These are phyloP conservation scores for Clavulina sp. DNA, from an alignment of 768 basidiomycete species.

Conservation along the genomic window DNA sequence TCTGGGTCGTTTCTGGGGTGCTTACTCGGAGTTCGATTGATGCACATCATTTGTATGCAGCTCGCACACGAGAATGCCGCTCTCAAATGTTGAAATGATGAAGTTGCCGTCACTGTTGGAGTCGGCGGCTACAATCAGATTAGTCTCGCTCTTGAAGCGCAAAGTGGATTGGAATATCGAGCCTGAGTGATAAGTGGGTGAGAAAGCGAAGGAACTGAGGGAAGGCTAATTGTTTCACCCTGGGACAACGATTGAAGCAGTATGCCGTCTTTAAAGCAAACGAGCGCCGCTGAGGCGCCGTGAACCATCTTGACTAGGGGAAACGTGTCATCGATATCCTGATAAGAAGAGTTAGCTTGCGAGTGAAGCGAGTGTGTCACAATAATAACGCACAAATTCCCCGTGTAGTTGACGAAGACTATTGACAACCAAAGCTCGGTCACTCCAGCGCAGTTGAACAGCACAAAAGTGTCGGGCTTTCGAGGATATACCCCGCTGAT, in stretches of 20 bases:
- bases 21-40: constrained; percentile 8
- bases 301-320: no score
- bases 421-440: no score
- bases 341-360: no score
- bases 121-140: constrained; percentile 4
- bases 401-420: no score
- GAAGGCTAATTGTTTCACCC: neutral
- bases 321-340: no score
- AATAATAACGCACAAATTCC: no score
- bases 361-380: no score
- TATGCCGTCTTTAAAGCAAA: constrained; percentile 7
- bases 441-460: no score
- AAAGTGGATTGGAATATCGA: constrained; percentile 9
- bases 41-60: constrained; percentile 5
- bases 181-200: neutral
- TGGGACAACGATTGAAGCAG: constrained; percentile 6
- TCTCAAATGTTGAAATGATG: neutral
- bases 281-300: constrained; percentile 3
- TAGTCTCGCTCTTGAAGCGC: constrained; percentile 5
- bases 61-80: constrained; percentile 6
- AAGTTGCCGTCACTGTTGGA: neutral
- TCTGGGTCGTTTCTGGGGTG: neutral
- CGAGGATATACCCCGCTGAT: no score
- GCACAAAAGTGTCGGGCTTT: no score
- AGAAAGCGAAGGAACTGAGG: neutral